phyloP scores from a whole-genome alignment of 2,329 filamentous ascomycete genomes.

The Talaromyces sp. region DNA sequence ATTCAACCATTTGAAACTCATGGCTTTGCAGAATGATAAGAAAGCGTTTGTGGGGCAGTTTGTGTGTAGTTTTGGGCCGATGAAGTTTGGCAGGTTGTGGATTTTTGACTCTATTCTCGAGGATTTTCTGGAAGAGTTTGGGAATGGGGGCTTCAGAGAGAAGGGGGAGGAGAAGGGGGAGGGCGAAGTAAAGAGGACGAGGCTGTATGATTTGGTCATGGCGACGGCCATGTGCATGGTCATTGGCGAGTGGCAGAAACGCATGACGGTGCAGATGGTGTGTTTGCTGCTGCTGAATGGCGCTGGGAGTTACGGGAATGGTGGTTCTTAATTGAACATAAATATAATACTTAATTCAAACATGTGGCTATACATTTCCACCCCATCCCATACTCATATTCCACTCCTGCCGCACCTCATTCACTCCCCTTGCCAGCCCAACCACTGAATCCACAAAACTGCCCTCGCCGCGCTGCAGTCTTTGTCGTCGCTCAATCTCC shows the following conservation, averaged over 20 bases:
- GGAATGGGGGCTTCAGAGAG: no score
- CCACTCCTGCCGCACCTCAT: conserved; percentile 20
- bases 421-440: conserved; percentile 20
- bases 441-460: conserved; percentile 21
- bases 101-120: neutral
- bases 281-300: neutral
- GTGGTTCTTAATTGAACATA: no score
- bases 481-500: conserved; percentile 17
- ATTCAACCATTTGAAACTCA: neutral
- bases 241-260: neutral
- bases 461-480: conserved; percentile 19
- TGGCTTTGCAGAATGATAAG: neutral
- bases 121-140: neutral
- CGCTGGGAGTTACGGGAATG: neutral
- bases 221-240: neutral
- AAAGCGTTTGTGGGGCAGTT: neutral
- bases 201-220: neutral
- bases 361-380: conserved; percentile 12
- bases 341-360: no score
- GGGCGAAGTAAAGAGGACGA: neutral
- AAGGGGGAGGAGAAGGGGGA: neutral
- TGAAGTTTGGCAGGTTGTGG: neutral
- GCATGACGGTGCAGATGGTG: neutral
- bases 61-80: neutral
- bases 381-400: conserved; percentile 21